phyloP scores from a whole-genome alignment of 75 land plant species.

The Selaginella tamariscina region DNA sequence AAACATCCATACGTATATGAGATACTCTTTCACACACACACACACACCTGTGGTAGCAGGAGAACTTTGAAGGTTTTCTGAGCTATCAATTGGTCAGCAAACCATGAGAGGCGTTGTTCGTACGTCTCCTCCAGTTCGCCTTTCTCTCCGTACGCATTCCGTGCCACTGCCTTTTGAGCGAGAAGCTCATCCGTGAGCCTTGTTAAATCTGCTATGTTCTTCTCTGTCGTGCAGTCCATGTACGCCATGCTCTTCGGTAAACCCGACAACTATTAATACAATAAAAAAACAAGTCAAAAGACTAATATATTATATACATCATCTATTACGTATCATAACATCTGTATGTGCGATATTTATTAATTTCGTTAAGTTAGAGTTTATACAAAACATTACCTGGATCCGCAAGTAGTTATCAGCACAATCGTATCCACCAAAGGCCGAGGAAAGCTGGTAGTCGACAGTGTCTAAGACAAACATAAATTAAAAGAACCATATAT shows the following conservation, averaged over 20 bases:
- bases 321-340: too few species aligned
- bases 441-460: slow-evolving; percentile 25
- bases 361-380: neutral
- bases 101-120: slow-evolving; percentile 23
- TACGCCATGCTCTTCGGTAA: slow-evolving; percentile 25
- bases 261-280: slow-evolving; percentile 19
- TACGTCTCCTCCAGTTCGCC: slow-evolving; percentile 15
- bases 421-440: slow-evolving; percentile 25
- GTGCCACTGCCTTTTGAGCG: slow-evolving; percentile 17
- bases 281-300: neutral
- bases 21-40: too few species aligned
- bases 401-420: slow-evolving; percentile 25
- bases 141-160: slow-evolving; percentile 22
- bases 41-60: too few species aligned
- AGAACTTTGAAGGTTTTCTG: too few species aligned
- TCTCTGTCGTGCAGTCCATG: slow-evolving; percentile 23
- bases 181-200: slow-evolving; percentile 16
- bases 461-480: slow-evolving; percentile 18
- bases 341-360: too few species aligned
- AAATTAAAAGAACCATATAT: too few species aligned
- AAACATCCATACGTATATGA: too few species aligned
- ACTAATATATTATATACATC: too few species aligned
- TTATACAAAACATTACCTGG: slow-evolving; percentile 15
- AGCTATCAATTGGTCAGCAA: slow-evolving; percentile 24
- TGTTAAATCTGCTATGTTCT: slow-evolving; percentile 21